Evolutionary conservation across 208 protist genomes (phyloP).

Genomic region (Crithidia mellificae): DNA sequence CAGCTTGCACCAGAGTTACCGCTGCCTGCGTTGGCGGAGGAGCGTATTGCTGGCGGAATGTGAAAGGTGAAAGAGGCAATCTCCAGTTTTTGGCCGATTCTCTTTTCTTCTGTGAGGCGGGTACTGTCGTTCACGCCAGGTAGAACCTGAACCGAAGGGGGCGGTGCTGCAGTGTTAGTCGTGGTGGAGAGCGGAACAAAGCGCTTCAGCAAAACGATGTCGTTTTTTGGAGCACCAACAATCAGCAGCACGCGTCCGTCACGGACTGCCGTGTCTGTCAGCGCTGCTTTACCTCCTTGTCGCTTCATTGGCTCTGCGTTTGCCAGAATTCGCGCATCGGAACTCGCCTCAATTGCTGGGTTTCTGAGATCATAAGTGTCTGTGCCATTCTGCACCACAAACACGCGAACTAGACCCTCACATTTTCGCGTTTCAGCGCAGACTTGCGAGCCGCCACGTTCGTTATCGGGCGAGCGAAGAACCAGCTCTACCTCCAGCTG

Average conservation of each 20-base stretch:
- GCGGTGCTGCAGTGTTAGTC: neutral
- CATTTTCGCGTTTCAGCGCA: neutral
- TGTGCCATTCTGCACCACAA: neutral
- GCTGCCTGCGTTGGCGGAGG: neutral
- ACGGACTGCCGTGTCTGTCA: neutral
- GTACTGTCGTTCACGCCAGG: no score
- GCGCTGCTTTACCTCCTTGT: neutral
- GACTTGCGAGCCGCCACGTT: neutral
- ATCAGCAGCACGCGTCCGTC: constrained; percentile 30
- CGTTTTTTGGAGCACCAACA: constrained; percentile 33
- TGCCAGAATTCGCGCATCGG: neutral
- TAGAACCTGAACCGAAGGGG: no score
- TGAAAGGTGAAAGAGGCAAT: constrained; percentile 6
- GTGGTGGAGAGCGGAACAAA: constrained; percentile 16
- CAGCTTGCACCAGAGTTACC: neutral
- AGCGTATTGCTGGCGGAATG: neutral
- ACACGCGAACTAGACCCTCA: constrained; percentile 4
- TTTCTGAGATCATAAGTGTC: no score
- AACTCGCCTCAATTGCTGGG: no score
- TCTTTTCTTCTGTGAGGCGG: no score
- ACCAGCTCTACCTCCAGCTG: constrained; percentile 18
- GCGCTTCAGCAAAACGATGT: constrained; percentile 41
- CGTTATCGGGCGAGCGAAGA: neutral
- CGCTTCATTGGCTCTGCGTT: neutral
- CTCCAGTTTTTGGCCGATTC: neutral